A percentile compares a stretch with the other conserved stretches of the same genome.
Conservation (phyloP, 2,329 filamentous ascomycete species). For the Colletotrichum nymphaeae region DNA sequence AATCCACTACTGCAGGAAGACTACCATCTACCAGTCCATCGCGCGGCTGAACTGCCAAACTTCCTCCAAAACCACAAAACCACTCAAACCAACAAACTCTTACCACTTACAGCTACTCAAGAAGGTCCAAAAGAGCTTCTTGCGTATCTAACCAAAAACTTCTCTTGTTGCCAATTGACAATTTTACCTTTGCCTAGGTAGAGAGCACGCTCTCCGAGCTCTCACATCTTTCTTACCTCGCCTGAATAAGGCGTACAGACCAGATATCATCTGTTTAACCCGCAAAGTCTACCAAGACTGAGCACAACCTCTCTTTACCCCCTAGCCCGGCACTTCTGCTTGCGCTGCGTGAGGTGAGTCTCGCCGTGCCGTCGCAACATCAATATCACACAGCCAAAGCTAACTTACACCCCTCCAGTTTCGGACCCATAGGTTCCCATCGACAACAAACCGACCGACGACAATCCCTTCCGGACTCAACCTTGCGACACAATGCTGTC, state of each 20-base stretch:
- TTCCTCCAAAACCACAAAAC: constrained; percentile 2
- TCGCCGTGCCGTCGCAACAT: not conserved
- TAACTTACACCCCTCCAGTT: constrained; percentile 49
- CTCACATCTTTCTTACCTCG: constrained; percentile 36
- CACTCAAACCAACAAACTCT: not conserved
- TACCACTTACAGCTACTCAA: constrained; percentile 10
- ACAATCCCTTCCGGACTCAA: constrained; percentile 73
- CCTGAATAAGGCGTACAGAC: constrained; percentile 47
- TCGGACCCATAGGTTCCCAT: constrained; percentile 62
- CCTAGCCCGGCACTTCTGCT: constrained; percentile 81
- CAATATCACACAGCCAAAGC: not conserved
- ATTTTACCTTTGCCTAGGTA: constrained; percentile 35
- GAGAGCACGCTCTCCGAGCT: constrained; percentile 23
- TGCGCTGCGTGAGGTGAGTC: constrained; percentile 83
- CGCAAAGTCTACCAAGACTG: constrained; percentile 59
- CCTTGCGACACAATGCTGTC: constrained; percentile 84
- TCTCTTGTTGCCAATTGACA: constrained; percentile 31
- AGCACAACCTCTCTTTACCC: constrained; percentile 53
- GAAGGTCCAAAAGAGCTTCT: constrained; percentile 18
- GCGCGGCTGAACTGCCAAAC: constrained; percentile 6
- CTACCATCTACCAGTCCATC: constrained; percentile 24
- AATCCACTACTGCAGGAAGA: constrained; percentile 35
- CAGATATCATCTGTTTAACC: constrained; percentile 34
- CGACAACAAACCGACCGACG: constrained; percentile 63
- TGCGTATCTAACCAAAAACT: constrained; percentile 12